These are phyloP conservation scores for Scortechinia acanthostroma DNA, from an alignment of 2,329 filamentous ascomycete species.

Conservation along the genomic window DNA sequence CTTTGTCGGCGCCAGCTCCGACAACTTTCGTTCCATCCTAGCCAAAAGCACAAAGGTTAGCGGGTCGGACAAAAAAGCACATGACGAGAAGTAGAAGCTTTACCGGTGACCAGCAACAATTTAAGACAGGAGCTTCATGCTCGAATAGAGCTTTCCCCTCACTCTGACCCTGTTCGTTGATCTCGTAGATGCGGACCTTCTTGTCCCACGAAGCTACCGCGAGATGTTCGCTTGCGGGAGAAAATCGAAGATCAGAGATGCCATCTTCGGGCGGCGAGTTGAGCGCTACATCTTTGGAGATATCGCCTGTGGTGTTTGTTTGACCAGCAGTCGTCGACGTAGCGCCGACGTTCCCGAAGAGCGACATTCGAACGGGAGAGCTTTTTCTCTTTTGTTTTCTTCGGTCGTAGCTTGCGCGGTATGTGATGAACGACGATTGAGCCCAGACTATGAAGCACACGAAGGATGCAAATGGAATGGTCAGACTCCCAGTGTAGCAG, in stretches of 20 bases:
- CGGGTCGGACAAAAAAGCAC: too few species aligned
- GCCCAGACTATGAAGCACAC: too few species aligned
- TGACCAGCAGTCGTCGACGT: slow-evolving; percentile 27
- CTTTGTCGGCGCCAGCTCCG: slow-evolving; percentile 84
- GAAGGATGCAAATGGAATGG: too few species aligned
- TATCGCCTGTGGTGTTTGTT: slow-evolving; percentile 77
- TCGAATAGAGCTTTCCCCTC: slow-evolving; percentile 81
- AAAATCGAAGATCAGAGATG: slow-evolving; percentile 82
- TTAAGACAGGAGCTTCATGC: slow-evolving; percentile 77
- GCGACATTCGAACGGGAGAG: slow-evolving; percentile 46
- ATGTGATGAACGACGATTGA: too few species aligned
- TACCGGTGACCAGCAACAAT: slow-evolving; percentile 83
- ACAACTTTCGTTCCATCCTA: slow-evolving; percentile 87
- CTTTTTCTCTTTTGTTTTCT: not conserved
- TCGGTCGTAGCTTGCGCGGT: too few species aligned
- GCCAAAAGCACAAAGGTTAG: slow-evolving; percentile 7
- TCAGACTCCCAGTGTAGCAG: too few species aligned
- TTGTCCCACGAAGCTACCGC: slow-evolving; percentile 95
- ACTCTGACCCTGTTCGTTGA: slow-evolving; percentile 69
- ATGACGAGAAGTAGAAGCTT: slow-evolving; percentile 15
- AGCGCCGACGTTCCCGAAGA: slow-evolving; percentile 46
- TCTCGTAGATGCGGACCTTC: slow-evolving; percentile 94
- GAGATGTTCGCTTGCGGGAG: slow-evolving; percentile 69
- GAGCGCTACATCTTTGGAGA: slow-evolving; percentile 80
- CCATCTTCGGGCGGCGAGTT: slow-evolving; percentile 77